Base-by-base conservation (phyloP, 2,329 filamentous ascomycete genomes). In the Fusarium neocosmosporiellum region DNA sequence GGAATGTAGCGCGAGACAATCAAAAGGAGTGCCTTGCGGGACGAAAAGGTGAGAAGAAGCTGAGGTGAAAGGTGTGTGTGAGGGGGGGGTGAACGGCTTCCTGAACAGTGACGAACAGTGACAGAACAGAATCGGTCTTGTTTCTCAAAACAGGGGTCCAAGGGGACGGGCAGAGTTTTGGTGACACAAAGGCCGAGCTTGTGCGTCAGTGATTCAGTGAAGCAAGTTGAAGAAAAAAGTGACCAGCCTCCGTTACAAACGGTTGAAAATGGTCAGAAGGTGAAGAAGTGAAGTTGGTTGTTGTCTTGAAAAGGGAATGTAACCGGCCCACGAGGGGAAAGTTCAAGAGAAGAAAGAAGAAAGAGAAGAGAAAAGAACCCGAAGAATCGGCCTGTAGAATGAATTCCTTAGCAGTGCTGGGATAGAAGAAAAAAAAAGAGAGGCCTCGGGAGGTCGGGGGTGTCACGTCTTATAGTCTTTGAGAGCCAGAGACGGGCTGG, bases 401-500 rank as follows among this genome's bases (percentile, higher is more conserved):
- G 64, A 74, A 72, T 77, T 76, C 73, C 74, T 76, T 68, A 70
- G 75, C 63, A 66, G 66, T 76, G 66, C 75, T 75, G 73, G 61
- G 53, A n/a, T 50, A 29, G 46, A 57, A 72, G 63, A 41, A 41
- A 20, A 5, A 5, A 67, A n/a, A 43, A 50, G 34, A 57, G 33
- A 50, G 54, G 16, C 18, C 24, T 43, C 24, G 57, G 41, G 41
- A 70, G 65, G 73, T 69, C 57, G 68, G 69, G 71, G 22, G 58
- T 43, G 71, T 31, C 18, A 43, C 61, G 24, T 69, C 70, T 77
- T 77, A 75, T 70, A 68, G 67, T 74, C 64, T 53, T 31, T 50
- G 46, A 31, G 53, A 60, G 36, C 70, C 41, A 48, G 24, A 43
- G 59, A 50, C 39, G 41, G 68, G 24, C 29, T 54, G 63, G 59